These are phyloP conservation scores for Chalciporus piperatoides DNA, from an alignment of 1,284 basidiomycete genomes.

Conservation along the genomic window DNA sequence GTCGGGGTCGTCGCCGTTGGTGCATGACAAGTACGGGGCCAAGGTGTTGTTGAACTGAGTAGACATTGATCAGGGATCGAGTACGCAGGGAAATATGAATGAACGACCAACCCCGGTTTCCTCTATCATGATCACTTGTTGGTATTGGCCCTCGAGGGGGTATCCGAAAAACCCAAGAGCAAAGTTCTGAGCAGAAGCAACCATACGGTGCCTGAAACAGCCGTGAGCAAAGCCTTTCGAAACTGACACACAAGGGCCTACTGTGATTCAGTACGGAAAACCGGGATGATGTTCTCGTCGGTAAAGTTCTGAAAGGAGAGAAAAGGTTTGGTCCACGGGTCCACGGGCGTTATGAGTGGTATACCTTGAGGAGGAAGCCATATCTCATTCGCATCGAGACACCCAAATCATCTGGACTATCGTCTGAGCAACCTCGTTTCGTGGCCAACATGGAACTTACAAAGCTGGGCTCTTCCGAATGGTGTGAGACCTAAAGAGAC, in stretches of 20 bases:
- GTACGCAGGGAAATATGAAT: not conserved
- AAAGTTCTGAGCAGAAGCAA: constrained; percentile 76
- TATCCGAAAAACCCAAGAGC: constrained; percentile 82
- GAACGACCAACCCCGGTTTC: constrained; percentile 44
- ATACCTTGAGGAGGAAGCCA: constrained; percentile 64
- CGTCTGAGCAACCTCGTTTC: constrained; percentile 3
- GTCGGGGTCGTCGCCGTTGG: constrained; percentile 40
- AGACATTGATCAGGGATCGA: not conserved
- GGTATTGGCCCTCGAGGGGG: constrained; percentile 70
- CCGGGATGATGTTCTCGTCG: constrained; percentile 61
- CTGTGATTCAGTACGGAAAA: constrained; percentile 84
- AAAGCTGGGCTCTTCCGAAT: constrained; percentile 73
- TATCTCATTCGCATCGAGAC: constrained; percentile 71
- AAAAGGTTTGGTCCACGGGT: not conserved
- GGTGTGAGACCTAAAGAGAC: constrained; percentile 58
- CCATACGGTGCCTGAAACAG: constrained; percentile 65
- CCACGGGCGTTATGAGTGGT: not conserved
- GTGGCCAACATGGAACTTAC: constrained; percentile 35
- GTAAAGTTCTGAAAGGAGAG: constrained; percentile 61
- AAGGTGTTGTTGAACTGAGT: constrained; percentile 76
- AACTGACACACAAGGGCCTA: constrained; percentile 34
- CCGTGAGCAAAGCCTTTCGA: not conserved
- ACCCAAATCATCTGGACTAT: constrained; percentile 54
- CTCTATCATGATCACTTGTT: constrained; percentile 77
- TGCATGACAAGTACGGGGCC: constrained; percentile 67